These are phyloP conservation scores for Striga asiatica DNA, from an alignment of 257 asterid genomes.

Conservation along the genomic window DNA sequence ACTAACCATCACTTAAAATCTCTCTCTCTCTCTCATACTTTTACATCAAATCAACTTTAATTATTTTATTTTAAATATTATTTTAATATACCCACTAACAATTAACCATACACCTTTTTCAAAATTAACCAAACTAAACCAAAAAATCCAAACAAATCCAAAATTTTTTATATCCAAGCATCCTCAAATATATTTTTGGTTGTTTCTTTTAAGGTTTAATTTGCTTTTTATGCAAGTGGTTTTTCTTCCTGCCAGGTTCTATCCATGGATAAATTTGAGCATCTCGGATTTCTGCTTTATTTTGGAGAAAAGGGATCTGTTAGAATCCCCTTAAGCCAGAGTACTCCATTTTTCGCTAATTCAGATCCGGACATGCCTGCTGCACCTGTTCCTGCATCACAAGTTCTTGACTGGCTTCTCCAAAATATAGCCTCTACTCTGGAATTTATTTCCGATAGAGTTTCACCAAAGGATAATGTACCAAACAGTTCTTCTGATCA, in stretches of 20 bases:
- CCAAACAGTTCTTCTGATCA: conserved; percentile 54
- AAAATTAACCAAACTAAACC: too few species aligned
- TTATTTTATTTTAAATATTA: too few species aligned
- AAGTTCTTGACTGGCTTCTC: conserved; percentile 83
- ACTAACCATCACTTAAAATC: too few species aligned
- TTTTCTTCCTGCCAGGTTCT: conserved; percentile 40
- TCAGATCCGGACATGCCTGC: conserved; percentile 97
- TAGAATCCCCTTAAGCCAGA: conserved; percentile 64
- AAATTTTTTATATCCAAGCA: too few species aligned
- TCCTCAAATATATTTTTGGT: too few species aligned
- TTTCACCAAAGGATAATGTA: conserved; percentile 72
- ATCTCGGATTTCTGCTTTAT: conserved; percentile 67
- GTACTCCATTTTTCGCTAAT: conserved; percentile 83
- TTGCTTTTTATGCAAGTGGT: too few species aligned
- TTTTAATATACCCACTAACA: too few species aligned
- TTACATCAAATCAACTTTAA: too few species aligned
- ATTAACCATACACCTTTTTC: too few species aligned
- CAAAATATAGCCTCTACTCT: conserved; percentile 64
- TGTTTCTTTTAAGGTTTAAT: conserved; percentile 9
- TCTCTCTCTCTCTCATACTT: too few species aligned
- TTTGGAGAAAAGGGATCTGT: conserved; percentile 73
- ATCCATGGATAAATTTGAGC: conserved; percentile 76
- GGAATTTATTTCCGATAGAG: conserved; percentile 70
- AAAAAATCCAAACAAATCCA: too few species aligned
- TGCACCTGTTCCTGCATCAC: conserved; percentile 79